Percentiles rank a stretch among this genome's conserved stretches.
These are phyloP conservation scores for Dittrichia graveolens DNA, from an alignment of 129 eudicot species.

Conservation along the genomic window DNA sequence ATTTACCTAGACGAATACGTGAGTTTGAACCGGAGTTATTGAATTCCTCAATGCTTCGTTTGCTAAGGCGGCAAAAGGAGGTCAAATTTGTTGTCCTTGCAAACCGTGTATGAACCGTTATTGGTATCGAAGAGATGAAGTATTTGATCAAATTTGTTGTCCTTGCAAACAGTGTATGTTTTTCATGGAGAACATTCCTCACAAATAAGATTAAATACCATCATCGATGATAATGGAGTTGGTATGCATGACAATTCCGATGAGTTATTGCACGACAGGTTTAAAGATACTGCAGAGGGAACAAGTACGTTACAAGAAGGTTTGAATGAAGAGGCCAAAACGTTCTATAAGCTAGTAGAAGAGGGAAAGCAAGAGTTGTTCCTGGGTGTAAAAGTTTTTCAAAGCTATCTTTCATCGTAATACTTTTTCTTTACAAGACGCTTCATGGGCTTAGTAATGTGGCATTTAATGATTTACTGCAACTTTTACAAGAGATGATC, in stretches of 20 bases:
- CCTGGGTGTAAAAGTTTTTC: neutral
- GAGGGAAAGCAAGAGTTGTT: constrained; percentile 12
- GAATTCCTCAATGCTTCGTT: constrained; percentile 4
- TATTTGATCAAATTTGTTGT: constrained; percentile 8
- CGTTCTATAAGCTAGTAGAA: constrained; percentile 5
- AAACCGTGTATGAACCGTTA: constrained; percentile 6
- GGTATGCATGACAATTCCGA: neutral
- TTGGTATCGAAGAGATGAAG: constrained; percentile 16
- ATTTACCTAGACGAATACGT: constrained; percentile 6
- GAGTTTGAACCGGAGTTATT: constrained; percentile 1
- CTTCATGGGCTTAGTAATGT: too few species aligned
- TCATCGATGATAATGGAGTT: neutral
- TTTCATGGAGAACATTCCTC: constrained; percentile 19
- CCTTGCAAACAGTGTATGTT: constrained; percentile 3
- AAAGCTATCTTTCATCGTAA: constrained; percentile 7
- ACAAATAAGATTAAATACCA: neutral
- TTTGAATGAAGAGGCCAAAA: constrained; percentile 5
- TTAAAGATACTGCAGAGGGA: neutral
- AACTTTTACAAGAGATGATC: too few species aligned
- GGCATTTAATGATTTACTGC: too few species aligned
- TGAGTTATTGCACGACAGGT: constrained; percentile 17
- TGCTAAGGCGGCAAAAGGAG: constrained; percentile 2
- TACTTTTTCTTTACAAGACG: too few species aligned
- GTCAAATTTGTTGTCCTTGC: constrained; percentile 10
- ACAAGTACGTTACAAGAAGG: neutral